Percentiles rank a stretch among this genome's conserved stretches.
Evolutionary conservation across 257 asterid species (phyloP).

Genomic region (Eucommia ulmoides): DNA sequence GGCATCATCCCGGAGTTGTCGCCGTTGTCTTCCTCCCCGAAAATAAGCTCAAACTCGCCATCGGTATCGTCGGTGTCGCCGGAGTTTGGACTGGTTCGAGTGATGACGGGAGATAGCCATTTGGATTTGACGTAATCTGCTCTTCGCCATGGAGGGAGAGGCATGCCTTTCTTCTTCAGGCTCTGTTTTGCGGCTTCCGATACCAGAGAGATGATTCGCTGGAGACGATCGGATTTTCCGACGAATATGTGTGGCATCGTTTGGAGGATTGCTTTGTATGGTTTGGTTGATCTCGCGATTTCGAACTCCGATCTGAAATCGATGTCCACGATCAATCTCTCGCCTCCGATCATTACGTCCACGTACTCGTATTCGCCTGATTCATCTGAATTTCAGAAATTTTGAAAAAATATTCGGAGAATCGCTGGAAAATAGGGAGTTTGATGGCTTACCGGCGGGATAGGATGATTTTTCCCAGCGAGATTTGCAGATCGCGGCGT

Average conservation of each 20-base stretch:
- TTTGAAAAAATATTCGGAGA: neutral
- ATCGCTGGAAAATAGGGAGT: too few species aligned
- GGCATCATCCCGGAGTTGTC: too few species aligned
- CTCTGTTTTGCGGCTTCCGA: constrained; percentile 75
- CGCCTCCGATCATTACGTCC: constrained; percentile 48
- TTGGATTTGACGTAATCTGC: too few species aligned
- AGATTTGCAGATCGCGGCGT: constrained; percentile 80
- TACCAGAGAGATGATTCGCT: constrained; percentile 45
- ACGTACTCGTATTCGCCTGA: constrained; percentile 74
- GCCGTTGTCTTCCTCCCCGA: too few species aligned
- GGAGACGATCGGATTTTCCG: constrained; percentile 66
- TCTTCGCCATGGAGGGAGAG: too few species aligned
- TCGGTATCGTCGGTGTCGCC: too few species aligned
- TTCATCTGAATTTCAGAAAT: neutral
- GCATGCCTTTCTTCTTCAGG: constrained; percentile 74
- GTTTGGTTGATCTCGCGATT: constrained; percentile 77
- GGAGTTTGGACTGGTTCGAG: too few species aligned
- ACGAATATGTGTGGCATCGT: constrained; percentile 56
- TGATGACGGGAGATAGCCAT: too few species aligned
- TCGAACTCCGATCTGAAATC: constrained; percentile 86
- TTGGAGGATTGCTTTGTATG: constrained; percentile 51
- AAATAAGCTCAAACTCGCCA: too few species aligned
- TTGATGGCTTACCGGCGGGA: neutral
- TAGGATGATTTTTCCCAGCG: constrained; percentile 53
- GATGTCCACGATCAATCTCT: constrained; percentile 58